phyloP scores from a whole-genome alignment of 2,329 filamentous ascomycete species.

The Ustilaginoidea virens region DNA sequence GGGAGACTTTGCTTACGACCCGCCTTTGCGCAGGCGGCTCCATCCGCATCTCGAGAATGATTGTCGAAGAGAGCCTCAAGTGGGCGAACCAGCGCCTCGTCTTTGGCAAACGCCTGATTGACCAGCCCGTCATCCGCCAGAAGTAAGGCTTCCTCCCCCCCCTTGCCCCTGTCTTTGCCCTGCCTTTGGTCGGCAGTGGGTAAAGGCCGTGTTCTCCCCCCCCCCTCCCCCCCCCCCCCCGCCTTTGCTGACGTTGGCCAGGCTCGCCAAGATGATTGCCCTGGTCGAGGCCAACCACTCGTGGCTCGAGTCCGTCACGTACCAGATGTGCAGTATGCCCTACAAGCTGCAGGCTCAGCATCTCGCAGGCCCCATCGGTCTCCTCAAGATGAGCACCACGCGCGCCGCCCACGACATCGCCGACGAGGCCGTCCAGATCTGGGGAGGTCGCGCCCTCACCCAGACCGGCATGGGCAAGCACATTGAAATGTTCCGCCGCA shows the following conservation, averaged over 20 bases:
- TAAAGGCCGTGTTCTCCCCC: not conserved
- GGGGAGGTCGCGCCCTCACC: constrained; percentile 67
- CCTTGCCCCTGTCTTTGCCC: not conserved
- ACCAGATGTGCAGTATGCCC: constrained; percentile 77
- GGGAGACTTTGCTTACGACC: not conserved
- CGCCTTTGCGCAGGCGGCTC: constrained; percentile 27
- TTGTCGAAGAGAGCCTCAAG: constrained; percentile 74
- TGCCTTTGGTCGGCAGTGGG: too few species aligned
- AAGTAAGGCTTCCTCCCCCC: constrained; percentile 36
- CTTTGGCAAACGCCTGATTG: constrained; percentile 67
- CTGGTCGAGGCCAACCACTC: constrained; percentile 69
- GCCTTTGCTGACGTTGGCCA: constrained; percentile 12
- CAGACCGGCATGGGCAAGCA: constrained; percentile 70
- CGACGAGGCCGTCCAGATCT: constrained; percentile 73
- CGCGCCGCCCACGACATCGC: constrained; percentile 69
- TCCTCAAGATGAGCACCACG: constrained; percentile 68
- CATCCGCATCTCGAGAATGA: constrained; percentile 47
- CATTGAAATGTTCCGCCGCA: constrained; percentile 73
- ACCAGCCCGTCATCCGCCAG: constrained; percentile 68
- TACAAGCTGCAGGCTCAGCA: constrained; percentile 62
- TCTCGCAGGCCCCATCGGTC: constrained; percentile 65
- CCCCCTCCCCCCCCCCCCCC: not conserved
- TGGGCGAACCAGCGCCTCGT: constrained; percentile 80
- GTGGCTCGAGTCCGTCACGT: constrained; percentile 72
- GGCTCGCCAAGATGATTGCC: constrained; percentile 74